phyloP scores from a whole-genome alignment of 1,284 basidiomycete species.

The Papiliotrema laurentii region DNA sequence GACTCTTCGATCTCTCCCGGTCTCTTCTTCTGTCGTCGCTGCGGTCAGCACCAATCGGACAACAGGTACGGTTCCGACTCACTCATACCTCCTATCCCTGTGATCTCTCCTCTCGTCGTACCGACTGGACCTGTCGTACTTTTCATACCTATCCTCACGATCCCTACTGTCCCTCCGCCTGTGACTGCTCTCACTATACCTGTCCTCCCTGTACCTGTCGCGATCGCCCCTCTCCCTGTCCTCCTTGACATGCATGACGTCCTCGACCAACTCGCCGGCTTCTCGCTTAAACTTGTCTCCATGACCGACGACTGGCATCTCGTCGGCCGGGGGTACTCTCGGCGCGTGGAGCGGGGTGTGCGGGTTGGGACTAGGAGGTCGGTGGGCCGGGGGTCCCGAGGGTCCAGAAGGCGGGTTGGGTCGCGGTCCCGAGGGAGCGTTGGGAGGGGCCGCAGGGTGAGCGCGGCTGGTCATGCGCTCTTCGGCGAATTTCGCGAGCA shows the following conservation, averaged over 20 bases:
- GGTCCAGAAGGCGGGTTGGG: slow-evolving; percentile 17
- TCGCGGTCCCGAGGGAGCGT: slow-evolving; percentile 12
- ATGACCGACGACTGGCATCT: slow-evolving; percentile 35
- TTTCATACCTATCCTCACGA: slow-evolving; percentile 5
- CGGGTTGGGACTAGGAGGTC: slow-evolving; percentile 3
- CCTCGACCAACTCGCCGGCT: slow-evolving; percentile 45
- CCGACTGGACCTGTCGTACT: neutral
- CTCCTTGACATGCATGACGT: slow-evolving; percentile 33
- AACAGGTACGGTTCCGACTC: slow-evolving; percentile 2
- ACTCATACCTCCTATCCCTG: slow-evolving; percentile 19
- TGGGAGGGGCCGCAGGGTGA: slow-evolving; percentile 28
- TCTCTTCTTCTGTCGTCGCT: slow-evolving; percentile 13
- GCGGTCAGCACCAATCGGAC: neutral
- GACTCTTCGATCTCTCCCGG: slow-evolving; percentile 1
- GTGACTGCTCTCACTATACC: slow-evolving; percentile 53
- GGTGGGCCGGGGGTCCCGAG: slow-evolving; percentile 4
- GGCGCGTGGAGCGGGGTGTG: slow-evolving; percentile 22
- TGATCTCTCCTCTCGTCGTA: slow-evolving; percentile 9
- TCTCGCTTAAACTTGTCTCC: slow-evolving; percentile 45
- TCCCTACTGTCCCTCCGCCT: slow-evolving; percentile 2
- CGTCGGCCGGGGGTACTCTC: slow-evolving; percentile 28
- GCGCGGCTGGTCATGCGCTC: slow-evolving; percentile 75
- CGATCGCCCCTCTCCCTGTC: slow-evolving; percentile 18
- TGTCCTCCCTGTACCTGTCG: slow-evolving; percentile 58
- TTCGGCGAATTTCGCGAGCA: slow-evolving; percentile 81